Base-by-base conservation (phyloP, 2,329 filamentous ascomycete species). In the Cyclaneusma minus region DNA sequence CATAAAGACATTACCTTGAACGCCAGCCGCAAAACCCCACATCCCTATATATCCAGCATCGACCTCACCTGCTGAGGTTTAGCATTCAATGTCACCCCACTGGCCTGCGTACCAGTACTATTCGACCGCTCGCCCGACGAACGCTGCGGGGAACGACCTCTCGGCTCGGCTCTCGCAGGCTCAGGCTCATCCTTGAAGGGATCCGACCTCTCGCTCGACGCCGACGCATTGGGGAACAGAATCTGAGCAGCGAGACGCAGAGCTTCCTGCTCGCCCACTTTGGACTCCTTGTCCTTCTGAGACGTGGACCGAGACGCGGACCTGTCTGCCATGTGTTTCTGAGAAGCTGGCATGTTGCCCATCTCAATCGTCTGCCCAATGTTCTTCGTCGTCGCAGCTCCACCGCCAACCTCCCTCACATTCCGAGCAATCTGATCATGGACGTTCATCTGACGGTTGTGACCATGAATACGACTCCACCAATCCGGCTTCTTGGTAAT, bases 401-500 rank as follows among this genome's bases (percentile, higher is more conserved):
- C 46, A 16, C 48, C 50, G 5, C 45, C 48, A 17, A 53, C 41
- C 21, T 58, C 48, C 2, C 25, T 29, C 3, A 50, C 43, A 32
- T 57, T 46, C 17, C 40, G 34, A 1, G 36, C 37, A 17, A 50
- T 39, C 12, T 38, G 40, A 9, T 48, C 40, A 16, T 50, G 47
- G 5, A 45, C 36, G 27, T 37, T 43, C 14, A 47, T 30, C 16
- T 44, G 36, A 4, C 21, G 21, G 11, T 36, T 36, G 8, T 42
- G 24, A 4, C 32, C 29, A 16, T 45, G 32, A 2, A 41, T 15
- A 21, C 65, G 59, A 11, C 54, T 56, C 75, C 75, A 81, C 75
- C 75, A 81, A 5, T 60, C 59, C 0, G 75, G 75, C 43, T 70
- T 73, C 27, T 58, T 53, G 7, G 61, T 54, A 27, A 74, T 49